Base-by-base conservation (phyloP, 805 yeast species). In the Naumovozyma baii region DNA sequence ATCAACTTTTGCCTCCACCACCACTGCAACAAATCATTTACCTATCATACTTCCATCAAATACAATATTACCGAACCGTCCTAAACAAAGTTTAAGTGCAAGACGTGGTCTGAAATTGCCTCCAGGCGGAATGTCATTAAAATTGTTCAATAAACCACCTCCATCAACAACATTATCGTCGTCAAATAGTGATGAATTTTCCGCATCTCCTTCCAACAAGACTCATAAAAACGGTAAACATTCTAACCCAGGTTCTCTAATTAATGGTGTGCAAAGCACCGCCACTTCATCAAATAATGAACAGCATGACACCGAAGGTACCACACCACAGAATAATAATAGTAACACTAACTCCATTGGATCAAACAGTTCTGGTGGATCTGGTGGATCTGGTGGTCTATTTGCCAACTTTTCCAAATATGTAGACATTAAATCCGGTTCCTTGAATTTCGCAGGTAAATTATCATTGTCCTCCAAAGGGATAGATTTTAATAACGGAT, bases 381-480 rank as follows among this genome's bases (percentile, higher is more conserved):
- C n/a, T n/a, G 48, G 48, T 7, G 59, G 59, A 34, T 53, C 57
- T 26, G 59, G 59, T 40, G 87, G 87, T 12, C 61, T 82, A 38
- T 88, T 92, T 65, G 82, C 88, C 9, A 78, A 80, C 55, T 92
- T 83, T 59, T 76, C 94, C 18, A 82, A 85, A 54, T 90, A 85
- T 56, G 75, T 92, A 36, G 97, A 92, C 61, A 80, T 90, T 50
- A 84, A 86, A 55, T 82, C 94, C 0, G 98, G 98, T 3, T 78
- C 88, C 3, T 72, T 92, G 42, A 88, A 85, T 53, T 92, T 92
- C 61, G 81, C 88, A 1, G 97, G 96, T 13, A 92, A 92, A 58
- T 85, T 96, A 3, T 85, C 95, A 1, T 64, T 92, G 36, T 92
- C 88, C 52, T 81, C 96, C 0, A 77, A 83, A 47, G 98, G 98